Evolutionary conservation across 1,139 yeast species (phyloP).

Genomic region (Saccharomyces hybrid): DNA sequence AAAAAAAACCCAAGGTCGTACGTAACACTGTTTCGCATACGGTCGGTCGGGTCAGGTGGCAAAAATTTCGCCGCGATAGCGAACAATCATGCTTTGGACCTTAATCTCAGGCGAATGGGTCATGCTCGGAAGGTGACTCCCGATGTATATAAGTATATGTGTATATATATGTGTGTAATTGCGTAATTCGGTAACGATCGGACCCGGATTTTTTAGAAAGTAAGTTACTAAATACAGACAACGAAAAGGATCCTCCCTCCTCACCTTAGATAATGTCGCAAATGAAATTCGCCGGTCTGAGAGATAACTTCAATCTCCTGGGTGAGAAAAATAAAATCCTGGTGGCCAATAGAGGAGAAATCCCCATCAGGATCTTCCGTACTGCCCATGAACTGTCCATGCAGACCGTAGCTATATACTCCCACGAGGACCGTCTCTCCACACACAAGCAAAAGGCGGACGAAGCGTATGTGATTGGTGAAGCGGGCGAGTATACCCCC

Average conservation of each 20-base stretch:
- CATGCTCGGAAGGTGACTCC: background rate
- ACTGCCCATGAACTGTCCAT: constrained; percentile 44
- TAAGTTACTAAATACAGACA: too few relatives aligned
- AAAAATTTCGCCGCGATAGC: background rate
- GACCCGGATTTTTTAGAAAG: too few relatives aligned
- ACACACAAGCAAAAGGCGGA: too few relatives aligned
- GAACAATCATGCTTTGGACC: background rate
- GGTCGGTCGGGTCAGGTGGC: background rate
- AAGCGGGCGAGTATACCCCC: too few relatives aligned
- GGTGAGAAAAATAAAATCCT: constrained; percentile 53
- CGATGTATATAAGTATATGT: background rate
- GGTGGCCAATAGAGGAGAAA: constrained; percentile 94
- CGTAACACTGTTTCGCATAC: background rate
- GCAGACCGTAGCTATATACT: too few relatives aligned
- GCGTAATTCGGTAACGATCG: background rate
- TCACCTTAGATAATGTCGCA: background rate
- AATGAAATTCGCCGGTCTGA: constrained; percentile 26
- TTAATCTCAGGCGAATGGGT: background rate
- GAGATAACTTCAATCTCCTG: constrained; percentile 46
- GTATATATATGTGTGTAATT: background rate
- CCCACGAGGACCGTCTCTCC: too few relatives aligned
- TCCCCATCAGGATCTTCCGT: constrained; percentile 80
- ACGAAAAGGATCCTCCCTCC: background rate
- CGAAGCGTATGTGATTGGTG: too few relatives aligned
- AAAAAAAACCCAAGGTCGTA: too few relatives aligned